Evolutionary conservation across 2,329 filamentous ascomycete species (phyloP).

Genomic region (Juglanconis juglandina): DNA sequence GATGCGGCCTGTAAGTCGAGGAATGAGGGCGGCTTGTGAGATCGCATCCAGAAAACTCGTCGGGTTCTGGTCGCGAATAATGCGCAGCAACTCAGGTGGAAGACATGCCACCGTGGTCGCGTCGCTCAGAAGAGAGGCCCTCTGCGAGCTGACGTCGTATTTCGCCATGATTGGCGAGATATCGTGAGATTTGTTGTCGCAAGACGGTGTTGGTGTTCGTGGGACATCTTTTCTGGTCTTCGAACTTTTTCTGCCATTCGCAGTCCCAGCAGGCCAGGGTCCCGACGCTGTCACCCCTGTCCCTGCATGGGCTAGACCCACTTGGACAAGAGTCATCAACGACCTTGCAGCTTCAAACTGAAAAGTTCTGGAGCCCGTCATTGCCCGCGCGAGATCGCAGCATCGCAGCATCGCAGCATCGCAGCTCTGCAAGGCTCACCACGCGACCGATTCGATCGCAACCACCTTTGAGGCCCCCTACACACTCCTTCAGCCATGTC

Average conservation of each 20-base stretch:
- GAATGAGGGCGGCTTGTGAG: conserved; percentile 64
- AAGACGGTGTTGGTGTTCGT: conserved; percentile 14
- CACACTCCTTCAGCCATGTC: conserved; percentile 44
- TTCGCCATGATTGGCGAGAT: conserved; percentile 46
- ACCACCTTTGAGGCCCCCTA: conserved; percentile 2
- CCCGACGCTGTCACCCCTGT: background rate
- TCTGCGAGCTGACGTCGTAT: conserved; percentile 53
- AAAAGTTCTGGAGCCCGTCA: conserved; percentile 19
- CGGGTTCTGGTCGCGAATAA: conserved; percentile 62
- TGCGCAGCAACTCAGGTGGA: conserved; percentile 65
- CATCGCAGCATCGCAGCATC: background rate
- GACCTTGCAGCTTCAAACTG: conserved; percentile 12
- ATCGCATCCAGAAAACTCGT: conserved; percentile 69
- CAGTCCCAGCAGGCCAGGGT: conserved; percentile 10
- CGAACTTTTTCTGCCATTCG: conserved; percentile 22
- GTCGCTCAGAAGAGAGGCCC: conserved; percentile 54
- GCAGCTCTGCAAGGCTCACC: background rate
- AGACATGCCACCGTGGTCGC: conserved; percentile 55
- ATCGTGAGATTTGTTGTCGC: conserved; percentile 14
- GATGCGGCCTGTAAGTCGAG: conserved; percentile 67
- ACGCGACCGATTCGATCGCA: conserved; percentile 2
- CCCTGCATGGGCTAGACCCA: conserved; percentile 10
- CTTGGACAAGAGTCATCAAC: conserved; percentile 11
- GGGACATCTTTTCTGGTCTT: conserved; percentile 14
- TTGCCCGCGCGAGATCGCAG: conserved; percentile 4